These are phyloP conservation scores for Choiromyces venosus DNA, from an alignment of 495 filamentous ascomycete species.

Conservation along the genomic window DNA sequence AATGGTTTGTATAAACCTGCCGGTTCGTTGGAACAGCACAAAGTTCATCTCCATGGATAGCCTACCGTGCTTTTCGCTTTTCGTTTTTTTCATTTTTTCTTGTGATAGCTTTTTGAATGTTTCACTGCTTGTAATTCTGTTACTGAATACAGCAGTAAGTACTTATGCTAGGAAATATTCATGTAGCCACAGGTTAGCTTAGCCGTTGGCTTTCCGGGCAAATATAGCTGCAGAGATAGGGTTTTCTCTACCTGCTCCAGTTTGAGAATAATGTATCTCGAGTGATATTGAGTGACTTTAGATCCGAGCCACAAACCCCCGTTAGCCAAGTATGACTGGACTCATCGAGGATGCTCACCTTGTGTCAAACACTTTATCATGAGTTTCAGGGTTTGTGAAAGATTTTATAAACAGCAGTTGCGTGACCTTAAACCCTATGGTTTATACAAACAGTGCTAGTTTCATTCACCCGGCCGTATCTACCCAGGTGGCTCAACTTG, in stretches of 20 bases:
- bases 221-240: background rate
- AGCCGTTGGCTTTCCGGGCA: background rate
- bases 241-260: background rate
- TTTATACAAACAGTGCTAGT: too few relatives aligned
- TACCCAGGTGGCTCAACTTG: too few relatives aligned
- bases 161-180: background rate
- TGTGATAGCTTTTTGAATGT: background rate
- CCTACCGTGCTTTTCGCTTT: too few relatives aligned
- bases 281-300: background rate
- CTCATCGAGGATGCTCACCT: too few relatives aligned
- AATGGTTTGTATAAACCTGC: background rate
- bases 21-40: background rate
- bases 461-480: too few relatives aligned
- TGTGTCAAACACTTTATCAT: too few relatives aligned
- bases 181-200: background rate
- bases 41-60: background rate
- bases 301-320: background rate
- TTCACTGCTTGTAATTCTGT: background rate
- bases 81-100: background rate
- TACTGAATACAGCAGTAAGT: background rate
- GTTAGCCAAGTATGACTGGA: background rate
- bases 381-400: too few relatives aligned
- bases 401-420: too few relatives aligned
- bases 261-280: background rate
- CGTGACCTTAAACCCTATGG: too few relatives aligned